Percentiles rank a stretch among this genome's conserved stretches.
phyloP scores from a whole-genome alignment of 208 protist genomes.

The Wallacemonas rigidus region DNA sequence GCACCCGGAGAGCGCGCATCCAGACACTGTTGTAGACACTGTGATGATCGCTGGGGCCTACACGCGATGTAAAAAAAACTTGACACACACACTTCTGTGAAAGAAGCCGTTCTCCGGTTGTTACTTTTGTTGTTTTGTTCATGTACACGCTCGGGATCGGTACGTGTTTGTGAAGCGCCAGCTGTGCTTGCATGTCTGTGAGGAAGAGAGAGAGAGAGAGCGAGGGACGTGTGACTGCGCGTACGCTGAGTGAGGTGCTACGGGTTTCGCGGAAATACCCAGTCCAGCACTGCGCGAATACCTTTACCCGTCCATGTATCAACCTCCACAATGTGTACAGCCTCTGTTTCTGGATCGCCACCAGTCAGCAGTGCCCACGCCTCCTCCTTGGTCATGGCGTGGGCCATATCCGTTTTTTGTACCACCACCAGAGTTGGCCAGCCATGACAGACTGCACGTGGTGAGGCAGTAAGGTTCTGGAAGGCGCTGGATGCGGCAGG shows the following conservation, averaged over 20 bases:
- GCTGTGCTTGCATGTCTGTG: too few species aligned
- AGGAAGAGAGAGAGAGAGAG: too few species aligned
- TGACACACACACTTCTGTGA: too few species aligned
- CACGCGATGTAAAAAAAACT: too few species aligned
- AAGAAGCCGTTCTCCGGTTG: too few species aligned
- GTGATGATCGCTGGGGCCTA: too few species aligned
- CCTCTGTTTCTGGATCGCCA: not conserved
- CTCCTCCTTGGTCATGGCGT: conserved; percentile 54
- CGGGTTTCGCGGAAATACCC: conserved; percentile 23
- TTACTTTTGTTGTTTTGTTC: too few species aligned
- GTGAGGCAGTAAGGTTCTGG: conserved; percentile 31
- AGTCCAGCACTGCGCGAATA: conserved; percentile 49
- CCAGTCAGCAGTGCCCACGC: conserved; percentile 36
- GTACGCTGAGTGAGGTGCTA: not conserved
- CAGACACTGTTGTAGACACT: too few species aligned
- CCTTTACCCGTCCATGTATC: conserved; percentile 84
- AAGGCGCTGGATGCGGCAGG: conserved; percentile 41
- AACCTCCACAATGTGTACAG: conserved; percentile 41
- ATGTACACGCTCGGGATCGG: too few species aligned
- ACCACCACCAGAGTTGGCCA: conserved; percentile 67
- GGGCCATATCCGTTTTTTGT: conserved; percentile 52
- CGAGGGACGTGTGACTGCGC: too few species aligned
- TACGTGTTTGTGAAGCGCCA: too few species aligned
- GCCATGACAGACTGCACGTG: conserved; percentile 34
- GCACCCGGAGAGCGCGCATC: too few species aligned